Base-by-base conservation (phyloP, 2,329 filamentous ascomycete genomes). In the Aspergillus pseudotamarii region DNA sequence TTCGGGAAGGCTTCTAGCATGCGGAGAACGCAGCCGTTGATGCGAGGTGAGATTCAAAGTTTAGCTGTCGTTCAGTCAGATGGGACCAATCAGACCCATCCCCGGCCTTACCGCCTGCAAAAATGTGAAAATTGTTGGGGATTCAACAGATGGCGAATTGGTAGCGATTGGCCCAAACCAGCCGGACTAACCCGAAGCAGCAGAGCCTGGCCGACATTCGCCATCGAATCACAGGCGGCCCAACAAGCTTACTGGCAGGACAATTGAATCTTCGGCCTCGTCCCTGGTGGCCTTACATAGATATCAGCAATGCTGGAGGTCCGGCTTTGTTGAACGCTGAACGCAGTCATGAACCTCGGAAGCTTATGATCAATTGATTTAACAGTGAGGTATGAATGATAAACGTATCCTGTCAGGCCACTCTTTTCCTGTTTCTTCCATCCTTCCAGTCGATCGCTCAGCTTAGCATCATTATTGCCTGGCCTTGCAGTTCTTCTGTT, bases 81-180 rank as follows among this genome's bases (percentile, higher is more conserved):
- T 11, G 30, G 16, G 34, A 38, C 58, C 58, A 56, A 45, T 48
- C 36, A 48, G 12, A 57, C 1, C 6, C 8, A 6, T 12, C 1
- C 1, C 19, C 23, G 26, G 21, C 46, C 53, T 63, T 57, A 65
- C 64, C 61, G 56, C 60, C 61, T 59, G 57, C 58, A 60, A 60
- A 56, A 62, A 57, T 50, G 58, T 53, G 58, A 62, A 74, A 75
- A 75, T 68, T 62, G 73, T 75, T 75, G 73, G 73, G 71, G 70
- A 75, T 71, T 72, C 73, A 75, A 75, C 71, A 68, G 64, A 63
- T 66, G 61, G 28, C 12, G 9, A 21, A 3, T 26, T 1, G 4
- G 0, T 14, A 4, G 28, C 63, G 58, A 69, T 69, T 69, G 66
- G 67, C 19, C 41, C 57, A 9, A 21, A 16, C 2, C 4, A 10